These are phyloP conservation scores for Beauveria caledonica DNA, from an alignment of 2,329 filamentous ascomycete genomes.

Conservation along the genomic window DNA sequence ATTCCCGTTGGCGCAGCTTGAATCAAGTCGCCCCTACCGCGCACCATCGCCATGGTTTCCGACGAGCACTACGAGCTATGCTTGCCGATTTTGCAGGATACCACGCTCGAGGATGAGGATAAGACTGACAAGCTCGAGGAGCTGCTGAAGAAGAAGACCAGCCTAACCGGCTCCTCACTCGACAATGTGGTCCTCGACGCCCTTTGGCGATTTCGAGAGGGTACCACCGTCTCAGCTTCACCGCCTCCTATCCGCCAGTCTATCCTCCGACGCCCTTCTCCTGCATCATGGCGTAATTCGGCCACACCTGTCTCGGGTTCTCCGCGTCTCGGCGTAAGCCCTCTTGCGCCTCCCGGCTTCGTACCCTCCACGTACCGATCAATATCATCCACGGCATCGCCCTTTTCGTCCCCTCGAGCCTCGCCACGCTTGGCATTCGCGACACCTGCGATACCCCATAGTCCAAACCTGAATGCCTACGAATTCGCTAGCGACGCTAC, in stretches of 20 bases:
- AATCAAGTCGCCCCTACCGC: not conserved
- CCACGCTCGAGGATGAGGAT: slow-evolving; percentile 81
- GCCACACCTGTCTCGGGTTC: slow-evolving; percentile 76
- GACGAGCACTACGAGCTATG: slow-evolving; percentile 90
- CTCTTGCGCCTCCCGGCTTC: slow-evolving; percentile 78
- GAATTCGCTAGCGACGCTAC: slow-evolving; percentile 80
- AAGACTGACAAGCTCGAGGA: slow-evolving; percentile 89
- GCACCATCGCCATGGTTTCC: slow-evolving; percentile 63
- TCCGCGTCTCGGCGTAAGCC: slow-evolving; percentile 71
- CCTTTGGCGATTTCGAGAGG: slow-evolving; percentile 74
- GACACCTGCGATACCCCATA: slow-evolving; percentile 85
- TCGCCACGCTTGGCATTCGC: slow-evolving; percentile 87
- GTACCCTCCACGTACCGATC: slow-evolving; percentile 66
- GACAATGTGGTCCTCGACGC: slow-evolving; percentile 89
- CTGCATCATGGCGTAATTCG: slow-evolving; percentile 83
- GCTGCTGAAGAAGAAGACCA: slow-evolving; percentile 70
- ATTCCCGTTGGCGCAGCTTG: not conserved
- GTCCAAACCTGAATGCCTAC: slow-evolving; percentile 88
- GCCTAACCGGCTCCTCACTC: slow-evolving; percentile 64
- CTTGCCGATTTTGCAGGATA: slow-evolving; percentile 77
- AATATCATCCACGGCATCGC: slow-evolving; percentile 73
- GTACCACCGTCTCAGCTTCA: slow-evolving; percentile 57
- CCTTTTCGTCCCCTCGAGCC: slow-evolving; percentile 87
- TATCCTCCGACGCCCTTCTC: slow-evolving; percentile 81
- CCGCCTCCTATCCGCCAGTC: slow-evolving; percentile 83